These are phyloP conservation scores for Aureobasidium vineae DNA, from an alignment of 2,329 filamentous ascomycete genomes.

Conservation along the genomic window DNA sequence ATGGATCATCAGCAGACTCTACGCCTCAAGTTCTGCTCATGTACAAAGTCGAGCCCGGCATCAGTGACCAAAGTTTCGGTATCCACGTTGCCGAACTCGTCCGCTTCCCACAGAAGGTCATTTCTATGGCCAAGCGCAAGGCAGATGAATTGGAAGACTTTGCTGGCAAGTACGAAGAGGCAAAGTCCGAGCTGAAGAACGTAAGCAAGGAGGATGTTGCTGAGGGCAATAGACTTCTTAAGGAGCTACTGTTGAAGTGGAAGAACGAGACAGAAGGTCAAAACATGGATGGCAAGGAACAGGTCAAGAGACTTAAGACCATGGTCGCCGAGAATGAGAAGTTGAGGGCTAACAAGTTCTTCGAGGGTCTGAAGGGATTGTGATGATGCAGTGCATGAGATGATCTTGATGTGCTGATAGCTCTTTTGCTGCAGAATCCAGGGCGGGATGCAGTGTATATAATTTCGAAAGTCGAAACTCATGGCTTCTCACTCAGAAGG, in stretches of 20 bases:
- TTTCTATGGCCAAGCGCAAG: conserved; percentile 99
- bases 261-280: conserved; percentile 67
- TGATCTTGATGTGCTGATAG: not conserved
- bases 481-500: too few relatives aligned
- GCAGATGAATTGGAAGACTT: conserved; percentile 98
- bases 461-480: not conserved
- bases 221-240: conserved; percentile 79
- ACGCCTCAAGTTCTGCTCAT: conserved; percentile 77
- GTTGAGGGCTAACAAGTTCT: conserved; percentile 63
- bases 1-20: conserved; percentile 49
- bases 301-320: conserved; percentile 68
- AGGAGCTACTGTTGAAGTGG: conserved; percentile 80
- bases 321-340: conserved; percentile 72
- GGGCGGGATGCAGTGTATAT: not conserved
- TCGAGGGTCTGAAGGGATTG: conserved; percentile 56
- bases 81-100: conserved; percentile 98
- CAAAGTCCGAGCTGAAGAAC: conserved; percentile 46
- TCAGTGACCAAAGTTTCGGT: conserved; percentile 96
- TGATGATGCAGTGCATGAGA: conserved; percentile 29
- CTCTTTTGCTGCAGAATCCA: not conserved
- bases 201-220: conserved; percentile 86
- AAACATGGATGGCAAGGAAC: conserved; percentile 57
- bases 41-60: conserved; percentile 93
- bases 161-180: conserved; percentile 68
- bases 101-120: conserved; percentile 92